These are phyloP conservation scores for Saprolegnia parasitica DNA, from an alignment of 352 stramenopile species.

Conservation along the genomic window DNA sequence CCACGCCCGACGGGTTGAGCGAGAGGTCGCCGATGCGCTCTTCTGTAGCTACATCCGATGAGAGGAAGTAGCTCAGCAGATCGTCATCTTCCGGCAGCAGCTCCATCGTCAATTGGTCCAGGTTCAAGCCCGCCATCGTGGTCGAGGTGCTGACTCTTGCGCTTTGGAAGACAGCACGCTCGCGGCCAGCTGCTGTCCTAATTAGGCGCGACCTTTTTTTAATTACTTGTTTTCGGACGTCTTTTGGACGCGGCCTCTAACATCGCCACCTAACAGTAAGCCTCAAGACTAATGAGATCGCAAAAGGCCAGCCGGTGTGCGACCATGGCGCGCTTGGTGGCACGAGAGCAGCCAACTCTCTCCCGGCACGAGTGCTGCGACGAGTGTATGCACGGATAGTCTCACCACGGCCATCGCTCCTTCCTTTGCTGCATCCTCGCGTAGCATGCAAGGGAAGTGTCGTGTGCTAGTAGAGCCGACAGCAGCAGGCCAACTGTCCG, in stretches of 20 bases:
- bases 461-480: too few species aligned
- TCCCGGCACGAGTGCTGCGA: too few species aligned
- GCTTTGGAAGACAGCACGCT: not conserved
- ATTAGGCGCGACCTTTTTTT: not conserved
- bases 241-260: not conserved
- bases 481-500: too few species aligned
- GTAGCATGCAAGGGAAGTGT: too few species aligned
- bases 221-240: not conserved
- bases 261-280: too few species aligned
- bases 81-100: constrained; percentile 83
- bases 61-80: constrained; percentile 83
- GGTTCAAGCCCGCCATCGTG: constrained; percentile 17
- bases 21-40: constrained; percentile 34
- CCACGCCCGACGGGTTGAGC: not conserved
- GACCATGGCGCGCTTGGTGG: too few species aligned
- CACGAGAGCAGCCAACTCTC: too few species aligned
- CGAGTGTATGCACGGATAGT: too few species aligned
- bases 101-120: constrained; percentile 48
- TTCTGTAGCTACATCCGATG: constrained; percentile 60
- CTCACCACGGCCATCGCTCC: too few species aligned
- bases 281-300: too few species aligned
- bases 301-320: too few species aligned
- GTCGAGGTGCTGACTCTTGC: not conserved
- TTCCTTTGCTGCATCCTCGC: not conserved
- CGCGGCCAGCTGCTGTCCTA: not conserved